Conservation (phyloP, 306 rosid genomes). For the Rubus idaeus region DNA sequence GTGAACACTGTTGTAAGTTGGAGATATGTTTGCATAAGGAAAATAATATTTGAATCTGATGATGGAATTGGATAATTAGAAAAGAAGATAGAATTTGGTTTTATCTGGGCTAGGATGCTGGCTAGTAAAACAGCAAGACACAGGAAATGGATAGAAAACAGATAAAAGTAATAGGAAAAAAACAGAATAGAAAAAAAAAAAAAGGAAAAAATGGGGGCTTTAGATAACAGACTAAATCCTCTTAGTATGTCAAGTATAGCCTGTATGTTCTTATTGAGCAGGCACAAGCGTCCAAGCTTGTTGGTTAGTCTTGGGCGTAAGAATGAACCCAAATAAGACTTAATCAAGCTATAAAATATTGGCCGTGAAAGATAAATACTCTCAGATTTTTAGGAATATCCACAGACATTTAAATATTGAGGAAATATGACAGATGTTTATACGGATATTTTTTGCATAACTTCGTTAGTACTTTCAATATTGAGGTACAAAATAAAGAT, state of each 20-base stretch:
- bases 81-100: background rate
- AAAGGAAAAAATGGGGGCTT: background rate
- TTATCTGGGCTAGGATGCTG: background rate
- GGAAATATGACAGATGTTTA: no score
- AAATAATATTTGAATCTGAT: background rate
- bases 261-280: no score
- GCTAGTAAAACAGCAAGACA: background rate
- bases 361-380: no score
- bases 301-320: slow-evolving; percentile 3
- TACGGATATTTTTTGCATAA: no score
- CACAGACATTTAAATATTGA: no score
- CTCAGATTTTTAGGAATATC: no score
- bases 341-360: no score
- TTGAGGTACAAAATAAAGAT: no score
- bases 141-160: background rate
- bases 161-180: background rate
- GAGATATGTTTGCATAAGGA: background rate
- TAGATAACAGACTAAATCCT: background rate
- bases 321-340: background rate
- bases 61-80: background rate
- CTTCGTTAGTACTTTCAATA: no score
- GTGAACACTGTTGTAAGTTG: background rate
- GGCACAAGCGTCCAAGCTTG: background rate
- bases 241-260: no score
- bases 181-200: background rate